These are phyloP conservation scores for Coniophora puteana DNA, from an alignment of 1,284 basidiomycete species.

Conservation along the genomic window DNA sequence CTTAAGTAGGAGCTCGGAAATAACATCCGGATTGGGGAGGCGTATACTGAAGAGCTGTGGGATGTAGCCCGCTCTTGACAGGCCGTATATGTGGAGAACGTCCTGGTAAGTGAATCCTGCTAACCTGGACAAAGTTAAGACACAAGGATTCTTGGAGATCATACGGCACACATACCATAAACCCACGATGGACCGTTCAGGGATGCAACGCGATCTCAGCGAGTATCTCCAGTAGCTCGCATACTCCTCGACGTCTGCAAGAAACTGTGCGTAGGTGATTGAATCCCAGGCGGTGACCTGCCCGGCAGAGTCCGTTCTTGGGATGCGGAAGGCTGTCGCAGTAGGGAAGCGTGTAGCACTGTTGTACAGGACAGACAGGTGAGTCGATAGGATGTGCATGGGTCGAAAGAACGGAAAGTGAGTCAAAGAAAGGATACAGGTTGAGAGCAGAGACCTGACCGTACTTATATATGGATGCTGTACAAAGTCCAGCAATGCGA, in stretches of 20 bases:
- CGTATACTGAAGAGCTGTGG: slow-evolving; percentile 72
- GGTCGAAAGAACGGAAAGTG: slow-evolving; percentile 27
- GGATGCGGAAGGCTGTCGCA: slow-evolving; percentile 47
- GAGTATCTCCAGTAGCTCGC: slow-evolving; percentile 52
- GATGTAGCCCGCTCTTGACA: slow-evolving; percentile 67
- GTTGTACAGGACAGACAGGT: slow-evolving; percentile 48
- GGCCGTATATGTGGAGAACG: slow-evolving; percentile 65
- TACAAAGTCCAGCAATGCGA: slow-evolving; percentile 12
- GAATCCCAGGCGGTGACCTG: slow-evolving; percentile 41
- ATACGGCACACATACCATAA: slow-evolving; percentile 49
- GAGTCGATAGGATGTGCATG: no score
- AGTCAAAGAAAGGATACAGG: slow-evolving; percentile 17
- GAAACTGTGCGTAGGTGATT: slow-evolving; percentile 52
- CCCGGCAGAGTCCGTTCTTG: slow-evolving; percentile 33
- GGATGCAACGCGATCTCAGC: slow-evolving; percentile 40
- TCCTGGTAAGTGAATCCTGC: slow-evolving; percentile 65
- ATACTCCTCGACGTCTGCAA: slow-evolving; percentile 47
- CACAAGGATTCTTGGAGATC: slow-evolving; percentile 4
- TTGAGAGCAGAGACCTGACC: slow-evolving; percentile 5
- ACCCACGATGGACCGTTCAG: slow-evolving; percentile 55
- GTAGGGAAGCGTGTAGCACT: slow-evolving; percentile 41
- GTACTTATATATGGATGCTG: slow-evolving; percentile 29
- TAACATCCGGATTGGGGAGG: slow-evolving; percentile 62
- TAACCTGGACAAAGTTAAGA: slow-evolving; percentile 41
- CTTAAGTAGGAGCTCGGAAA: slow-evolving; percentile 57